Conservation (phyloP, 805 yeast species). For the Wickerhamiella galacta region DNA sequence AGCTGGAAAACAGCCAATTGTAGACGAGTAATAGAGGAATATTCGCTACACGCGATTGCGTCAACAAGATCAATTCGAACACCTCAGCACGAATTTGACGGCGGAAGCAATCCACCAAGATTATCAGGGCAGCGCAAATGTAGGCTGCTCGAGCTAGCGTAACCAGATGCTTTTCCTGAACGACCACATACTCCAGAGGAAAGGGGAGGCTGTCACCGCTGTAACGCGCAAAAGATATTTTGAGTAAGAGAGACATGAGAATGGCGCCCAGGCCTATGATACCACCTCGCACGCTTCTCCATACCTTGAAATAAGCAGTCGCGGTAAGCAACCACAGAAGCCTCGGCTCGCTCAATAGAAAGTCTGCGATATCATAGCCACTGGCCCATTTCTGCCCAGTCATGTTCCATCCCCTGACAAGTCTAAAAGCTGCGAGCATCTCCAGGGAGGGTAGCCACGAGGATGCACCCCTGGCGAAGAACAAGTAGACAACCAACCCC, state of each 20-base stretch:
- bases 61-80: slow-evolving; percentile 25
- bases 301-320: background rate
- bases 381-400: slow-evolving; percentile 70
- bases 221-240: slow-evolving; percentile 33
- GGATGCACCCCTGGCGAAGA: background rate
- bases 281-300: background rate
- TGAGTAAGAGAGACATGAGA: slow-evolving; percentile 35
- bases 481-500: slow-evolving; percentile 14
- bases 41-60: slow-evolving; percentile 37
- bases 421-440: slow-evolving; percentile 26
- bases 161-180: slow-evolving; percentile 8
- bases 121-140: slow-evolving; percentile 6
- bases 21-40: slow-evolving; percentile 38
- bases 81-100: background rate
- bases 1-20: slow-evolving; percentile 9
- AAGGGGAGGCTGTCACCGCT: slow-evolving; percentile 40
- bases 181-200: slow-evolving; percentile 18
- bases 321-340: slow-evolving; percentile 10
- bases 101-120: background rate
- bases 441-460: slow-evolving; percentile 14
- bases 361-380: slow-evolving; percentile 31
- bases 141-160: slow-evolving; percentile 7
- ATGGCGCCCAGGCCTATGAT: slow-evolving; percentile 28
- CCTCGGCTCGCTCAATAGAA: slow-evolving; percentile 20
- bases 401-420: slow-evolving; percentile 69